phyloP scores from a whole-genome alignment of 306 rosid species.

The Senna tora region DNA sequence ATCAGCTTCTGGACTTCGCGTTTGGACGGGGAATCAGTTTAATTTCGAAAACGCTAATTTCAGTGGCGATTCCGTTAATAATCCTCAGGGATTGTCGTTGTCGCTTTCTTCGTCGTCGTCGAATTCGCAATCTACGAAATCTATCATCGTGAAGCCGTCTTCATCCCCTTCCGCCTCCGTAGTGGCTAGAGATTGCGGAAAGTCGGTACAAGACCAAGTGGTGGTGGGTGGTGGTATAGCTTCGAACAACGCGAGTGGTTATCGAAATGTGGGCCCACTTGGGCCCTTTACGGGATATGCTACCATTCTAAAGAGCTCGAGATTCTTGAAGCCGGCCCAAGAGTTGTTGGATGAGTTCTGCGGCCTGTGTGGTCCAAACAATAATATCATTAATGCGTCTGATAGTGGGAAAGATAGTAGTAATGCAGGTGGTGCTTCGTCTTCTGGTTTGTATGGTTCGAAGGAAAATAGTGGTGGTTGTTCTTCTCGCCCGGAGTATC shows the following conservation, averaged over 20 bases:
- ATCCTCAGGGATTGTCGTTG: constrained; percentile 74
- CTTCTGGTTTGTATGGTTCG: constrained; percentile 52
- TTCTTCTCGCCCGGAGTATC: constrained; percentile 59
- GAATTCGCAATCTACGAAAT: constrained; percentile 20
- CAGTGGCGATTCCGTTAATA: constrained; percentile 47
- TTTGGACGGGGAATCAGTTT: constrained; percentile 44
- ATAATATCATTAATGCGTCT: constrained; percentile 34
- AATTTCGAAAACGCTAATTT: constrained; percentile 38
- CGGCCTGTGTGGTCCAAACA: constrained; percentile 37
- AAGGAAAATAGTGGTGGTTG: constrained; percentile 52
- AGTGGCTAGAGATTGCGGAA: constrained; percentile 55
- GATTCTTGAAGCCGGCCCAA: constrained; percentile 76
- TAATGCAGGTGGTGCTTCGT: constrained; percentile 55
- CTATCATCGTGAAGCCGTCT: constrained; percentile 46
- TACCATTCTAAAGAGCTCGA: constrained; percentile 78
- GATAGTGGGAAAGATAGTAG: constrained; percentile 46
- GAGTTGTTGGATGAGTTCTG: constrained; percentile 71
- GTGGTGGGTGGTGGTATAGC: constrained; percentile 45
- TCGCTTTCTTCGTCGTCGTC: too few species aligned
- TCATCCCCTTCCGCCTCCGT: constrained; percentile 48
- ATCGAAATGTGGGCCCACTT: constrained; percentile 75
- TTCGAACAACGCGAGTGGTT: constrained; percentile 39
- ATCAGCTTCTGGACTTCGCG: constrained; percentile 45
- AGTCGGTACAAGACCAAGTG: constrained; percentile 56
- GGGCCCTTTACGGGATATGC: constrained; percentile 98